Base-by-base conservation (phyloP, 495 filamentous ascomycete genomes). In the Aspergillus mulundensis region DNA sequence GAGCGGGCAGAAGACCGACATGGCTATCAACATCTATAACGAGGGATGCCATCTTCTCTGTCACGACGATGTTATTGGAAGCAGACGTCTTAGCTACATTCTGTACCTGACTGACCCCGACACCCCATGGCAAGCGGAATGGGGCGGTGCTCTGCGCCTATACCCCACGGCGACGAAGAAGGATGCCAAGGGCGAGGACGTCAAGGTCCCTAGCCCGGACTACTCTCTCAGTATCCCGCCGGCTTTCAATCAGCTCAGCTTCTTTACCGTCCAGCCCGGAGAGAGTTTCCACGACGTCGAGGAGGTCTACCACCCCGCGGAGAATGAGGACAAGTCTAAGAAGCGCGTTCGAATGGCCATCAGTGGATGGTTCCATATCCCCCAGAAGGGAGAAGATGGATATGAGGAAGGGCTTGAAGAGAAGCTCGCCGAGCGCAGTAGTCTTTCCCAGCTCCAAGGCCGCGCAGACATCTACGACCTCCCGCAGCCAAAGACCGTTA, bases 351-450 rank as follows among this genome's bases (percentile, higher is more conserved):
- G 94, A 53, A 97, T 97, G 91, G 94, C 94, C 23, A 97, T 99
- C 60, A 95, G 89, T 58, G 94, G 94, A n/a, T 99, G 94, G 94
- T 99, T 91, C 72, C 94, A 99, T 67, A 97, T 99, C 50, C 95
- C 94, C 0, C 94, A 99, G 66, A 76, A 88, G 59, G 94, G 94
- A 34, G 94, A 99, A 66, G 89, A 93, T n/a, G 95, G 94, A 10
- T 97, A 87, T 60, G 84, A 91, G 52, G 78, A 86, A 58, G 95
- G 93, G 1, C 75, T 91, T n/a, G 94, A 97, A 68, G 89, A 90
- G 71, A 85, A 86, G 65, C 79, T 94, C 19, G 89, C 89, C 11
- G 86, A 89, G 61, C 90, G 90, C 64, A 96, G 91, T 72, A 90
- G 90, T 58, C 80, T 97, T 41, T 84, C 86, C 66, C 94, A 97